phyloP scores from a whole-genome alignment of 441 rosid genomes.

The Jatropha multifida region DNA sequence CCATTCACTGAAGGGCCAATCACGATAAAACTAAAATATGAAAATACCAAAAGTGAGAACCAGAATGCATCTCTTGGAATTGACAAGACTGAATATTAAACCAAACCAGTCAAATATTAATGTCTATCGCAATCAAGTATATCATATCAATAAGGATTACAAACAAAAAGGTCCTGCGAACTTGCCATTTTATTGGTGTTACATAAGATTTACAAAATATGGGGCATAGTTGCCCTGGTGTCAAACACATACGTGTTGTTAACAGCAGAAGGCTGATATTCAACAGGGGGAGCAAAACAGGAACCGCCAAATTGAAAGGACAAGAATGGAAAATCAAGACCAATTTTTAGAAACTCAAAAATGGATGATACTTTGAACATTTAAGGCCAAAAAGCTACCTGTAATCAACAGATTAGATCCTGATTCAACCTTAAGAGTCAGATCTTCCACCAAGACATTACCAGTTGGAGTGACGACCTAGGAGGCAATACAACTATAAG shows the following conservation, averaged over 20 bases:
- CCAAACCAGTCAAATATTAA: background rate
- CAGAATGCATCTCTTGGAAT: background rate
- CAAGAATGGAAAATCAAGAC: conserved; percentile 6
- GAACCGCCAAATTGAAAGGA: background rate
- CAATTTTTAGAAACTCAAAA: background rate
- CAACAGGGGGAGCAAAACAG: background rate
- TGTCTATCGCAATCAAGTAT: background rate
- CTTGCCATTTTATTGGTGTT: background rate
- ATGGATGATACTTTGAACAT: conserved; percentile 11
- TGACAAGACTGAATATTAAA: background rate
- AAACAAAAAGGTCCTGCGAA: background rate
- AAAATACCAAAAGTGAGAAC: background rate
- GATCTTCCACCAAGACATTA: conserved; percentile 92
- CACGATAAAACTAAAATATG: background rate
- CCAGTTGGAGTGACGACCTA: conserved; percentile 99
- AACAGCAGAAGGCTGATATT: background rate
- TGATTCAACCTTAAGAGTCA: conserved; percentile 82
- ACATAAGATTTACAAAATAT: background rate
- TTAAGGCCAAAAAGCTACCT: conserved; percentile 49
- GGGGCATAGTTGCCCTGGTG: background rate
- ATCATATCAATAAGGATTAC: background rate
- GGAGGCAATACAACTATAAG: conserved; percentile 31
- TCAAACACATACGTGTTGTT: background rate
- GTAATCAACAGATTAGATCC: conserved; percentile 98
- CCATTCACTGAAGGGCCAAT: background rate